Base-by-base conservation (phyloP, 1,284 basidiomycete species). In the Leccinum fuscescens region DNA sequence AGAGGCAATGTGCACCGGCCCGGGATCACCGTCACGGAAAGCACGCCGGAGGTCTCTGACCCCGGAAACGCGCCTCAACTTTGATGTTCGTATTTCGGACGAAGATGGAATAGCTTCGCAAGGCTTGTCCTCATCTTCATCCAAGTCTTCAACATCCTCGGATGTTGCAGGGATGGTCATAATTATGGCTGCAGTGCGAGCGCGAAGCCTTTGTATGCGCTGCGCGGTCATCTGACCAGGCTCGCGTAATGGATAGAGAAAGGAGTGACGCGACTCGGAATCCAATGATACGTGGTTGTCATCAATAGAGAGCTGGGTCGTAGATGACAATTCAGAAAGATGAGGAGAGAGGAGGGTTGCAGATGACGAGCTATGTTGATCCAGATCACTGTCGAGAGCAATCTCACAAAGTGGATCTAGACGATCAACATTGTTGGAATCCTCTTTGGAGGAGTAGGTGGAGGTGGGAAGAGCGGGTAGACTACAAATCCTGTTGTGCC, bases 181-280 rank as follows among this genome's bases (percentile, higher is more conserved):
- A 54, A 75, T 57, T 35, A 72, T 51, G 56, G 61, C 62, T 52
- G 71, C 71, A 11, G 61, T 75, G 54, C 72, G 71, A 37, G 63
- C 54, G 35, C 70, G 73, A 56, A 72, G 73, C 24, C 61, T 63
- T 52, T 59, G 61, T 17, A 51, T 64, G 39, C 68, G 70, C 39
- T 62, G 46, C 54, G 64, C 62, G 15, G 64, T 75, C 61, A 66
- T 58, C 57, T 71, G 62, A 4, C 70, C 70, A 48, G 69, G 72
- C 7, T 72, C 67, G n/a, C 52, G 59, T 24, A 71, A 56, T 7
- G 63, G 55, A 49, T 62, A 64, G 20, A 58, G 39, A 56, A 61
- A 31, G 48, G 60, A 44, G 58, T 51, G 58, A 55, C 52, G 60
- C 15, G 62, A 62, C 56, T 59, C 60, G 53, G 55, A 46, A 15